Base-by-base conservation (phyloP, 2,329 filamentous ascomycete species). In the Sclerotinia spermophila region DNA sequence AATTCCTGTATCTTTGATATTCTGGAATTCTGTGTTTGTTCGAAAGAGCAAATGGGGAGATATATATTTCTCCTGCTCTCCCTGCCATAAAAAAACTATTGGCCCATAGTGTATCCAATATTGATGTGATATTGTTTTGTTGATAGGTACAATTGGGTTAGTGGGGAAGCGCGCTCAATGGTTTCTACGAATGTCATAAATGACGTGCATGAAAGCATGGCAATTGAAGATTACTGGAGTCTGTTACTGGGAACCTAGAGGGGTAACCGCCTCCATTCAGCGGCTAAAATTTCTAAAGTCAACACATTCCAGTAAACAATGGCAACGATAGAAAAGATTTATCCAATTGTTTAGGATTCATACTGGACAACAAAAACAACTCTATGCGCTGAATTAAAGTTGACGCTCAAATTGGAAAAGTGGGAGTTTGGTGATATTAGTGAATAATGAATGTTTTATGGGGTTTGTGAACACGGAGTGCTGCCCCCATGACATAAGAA, bases 131-230 rank as follows among this genome's bases (percentile, higher is more conserved):
- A 66, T 66, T 35, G 30, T n/a, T 48, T 45, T 56, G 40, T 66
- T 69, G 60, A 69, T 69, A 66, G 68, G 68, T 56, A 66, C 27
- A 56, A 45, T 69, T 21, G n/a, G n/a, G 48, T 19, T 35, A 56
- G 68, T 56, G 68, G 68, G 30, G 60, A 69, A 69, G 60, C 60
- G 68, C 68, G 68, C 60, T 69, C 60, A 45, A 53, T 65, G 38
- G 24, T 69, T 51, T 35, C 35, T 24, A 64, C 38, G 67, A 61
- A n/a, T 58, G 51, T 66, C 48, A 56, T 66, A 69, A 59, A 69
- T 69, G 60, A 69, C 68, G 59, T 66, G 68, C 68, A 69, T 69
- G 67, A 65, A 64, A 64, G 40, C 38, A 64, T 64, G 67, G 45
- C 35, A 69, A 61, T 62, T 42, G 58, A 64, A 58, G 51, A 56